A percentile compares a stretch with the other conserved stretches of the same genome.
These are phyloP conservation scores for Tirmania nivea DNA, from an alignment of 495 filamentous ascomycete species.

Conservation along the genomic window DNA sequence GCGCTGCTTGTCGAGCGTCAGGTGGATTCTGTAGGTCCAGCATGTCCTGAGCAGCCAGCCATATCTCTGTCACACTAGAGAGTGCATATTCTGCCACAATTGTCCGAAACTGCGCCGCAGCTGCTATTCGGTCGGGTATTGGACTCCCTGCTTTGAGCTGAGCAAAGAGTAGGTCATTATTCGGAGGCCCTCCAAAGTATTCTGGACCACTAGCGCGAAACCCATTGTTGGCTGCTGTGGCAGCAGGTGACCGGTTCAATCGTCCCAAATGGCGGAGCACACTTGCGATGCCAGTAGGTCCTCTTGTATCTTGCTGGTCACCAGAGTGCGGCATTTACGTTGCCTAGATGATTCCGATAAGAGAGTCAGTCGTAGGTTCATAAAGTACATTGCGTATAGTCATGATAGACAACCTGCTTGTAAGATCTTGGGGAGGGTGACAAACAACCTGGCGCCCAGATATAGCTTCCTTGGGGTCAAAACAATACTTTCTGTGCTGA, in stretches of 20 bases:
- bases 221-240: neutral
- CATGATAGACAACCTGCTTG: too few species aligned
- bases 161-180: slow-evolving; percentile 24
- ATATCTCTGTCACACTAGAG: slow-evolving; percentile 30
- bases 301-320: neutral
- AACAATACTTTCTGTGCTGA: too few species aligned
- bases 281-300: slow-evolving; percentile 11
- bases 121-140: slow-evolving; percentile 30
- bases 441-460: neutral
- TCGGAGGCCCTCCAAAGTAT: slow-evolving; percentile 22
- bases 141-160: slow-evolving; percentile 15
- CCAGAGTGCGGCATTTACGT: slow-evolving; percentile 16
- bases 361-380: too few species aligned
- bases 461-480: neutral
- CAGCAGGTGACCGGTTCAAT: slow-evolving; percentile 12
- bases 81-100: slow-evolving; percentile 36
- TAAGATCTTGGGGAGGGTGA: neutral
- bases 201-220: neutral
- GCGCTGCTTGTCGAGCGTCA: slow-evolving; percentile 33
- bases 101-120: slow-evolving; percentile 32
- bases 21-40: slow-evolving; percentile 32
- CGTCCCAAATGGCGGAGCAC: slow-evolving; percentile 14
- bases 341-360: neutral
- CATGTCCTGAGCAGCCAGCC: slow-evolving; percentile 42
- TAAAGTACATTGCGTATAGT: too few species aligned